Evolutionary conservation across 2,329 filamentous ascomycete genomes (phyloP).

Genomic region (Alternaria sp.): DNA sequence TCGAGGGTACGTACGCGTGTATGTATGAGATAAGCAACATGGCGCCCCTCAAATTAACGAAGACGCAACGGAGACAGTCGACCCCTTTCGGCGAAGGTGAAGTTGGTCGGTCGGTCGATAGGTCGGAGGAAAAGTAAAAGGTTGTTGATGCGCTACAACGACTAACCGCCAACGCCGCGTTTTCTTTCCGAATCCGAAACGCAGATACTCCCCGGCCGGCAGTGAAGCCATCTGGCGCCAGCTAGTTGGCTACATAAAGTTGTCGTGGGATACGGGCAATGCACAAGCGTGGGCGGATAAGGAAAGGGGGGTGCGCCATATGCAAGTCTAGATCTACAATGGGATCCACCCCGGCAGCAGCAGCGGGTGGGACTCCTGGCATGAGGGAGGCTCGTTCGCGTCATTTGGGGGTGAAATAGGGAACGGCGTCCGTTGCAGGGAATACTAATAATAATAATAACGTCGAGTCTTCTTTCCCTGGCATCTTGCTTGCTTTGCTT

Average conservation of each 20-base stretch:
- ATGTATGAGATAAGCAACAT: not conserved
- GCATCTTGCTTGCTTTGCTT: slow-evolving; percentile 7
- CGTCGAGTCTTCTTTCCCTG: slow-evolving; percentile 8
- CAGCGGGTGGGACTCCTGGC: slow-evolving; percentile 6
- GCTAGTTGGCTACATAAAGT: slow-evolving; percentile 10
- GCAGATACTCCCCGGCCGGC: not conserved
- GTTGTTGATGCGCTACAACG: not conserved
- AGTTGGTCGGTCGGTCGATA: not conserved
- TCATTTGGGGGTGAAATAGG: slow-evolving; percentile 29
- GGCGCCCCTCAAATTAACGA: slow-evolving; percentile 2
- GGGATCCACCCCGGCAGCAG: slow-evolving; percentile 7
- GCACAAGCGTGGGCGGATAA: slow-evolving; percentile 10
- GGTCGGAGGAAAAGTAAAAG: not conserved
- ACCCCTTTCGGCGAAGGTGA: not conserved
- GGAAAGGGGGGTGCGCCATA: slow-evolving; percentile 22
- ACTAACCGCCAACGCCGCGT: not conserved
- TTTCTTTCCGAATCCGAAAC: not conserved
- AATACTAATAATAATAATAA: not conserved
- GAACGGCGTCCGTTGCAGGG: slow-evolving; percentile 15
- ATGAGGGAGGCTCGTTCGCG: slow-evolving; percentile 20
- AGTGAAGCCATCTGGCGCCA: slow-evolving; percentile 3
- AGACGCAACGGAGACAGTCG: not conserved
- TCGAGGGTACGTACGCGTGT: not conserved
- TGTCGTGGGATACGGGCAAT: not conserved
- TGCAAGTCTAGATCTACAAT: slow-evolving; percentile 13